Evolutionary conservation across 768 basidiomycete species (phyloP).

Genomic region (Rhodocollybia butyracea): DNA sequence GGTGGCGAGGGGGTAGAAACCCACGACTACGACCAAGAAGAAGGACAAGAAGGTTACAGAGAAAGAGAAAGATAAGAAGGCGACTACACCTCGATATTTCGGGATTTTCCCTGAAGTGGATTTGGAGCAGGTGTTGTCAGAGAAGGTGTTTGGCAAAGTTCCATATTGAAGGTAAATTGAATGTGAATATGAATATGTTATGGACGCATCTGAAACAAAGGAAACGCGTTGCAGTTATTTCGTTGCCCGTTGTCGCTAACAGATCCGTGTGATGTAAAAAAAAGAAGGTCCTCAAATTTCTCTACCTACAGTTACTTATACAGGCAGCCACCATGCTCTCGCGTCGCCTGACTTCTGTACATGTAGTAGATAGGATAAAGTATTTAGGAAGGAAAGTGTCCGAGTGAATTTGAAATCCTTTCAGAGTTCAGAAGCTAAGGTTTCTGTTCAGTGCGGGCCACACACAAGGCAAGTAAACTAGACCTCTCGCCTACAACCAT

Average conservation of each 20-base stretch:
- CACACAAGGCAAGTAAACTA: too few relatives aligned
- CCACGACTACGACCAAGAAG: constrained; percentile 38
- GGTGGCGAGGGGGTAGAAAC: constrained; percentile 31
- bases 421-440: too few relatives aligned
- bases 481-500: too few relatives aligned
- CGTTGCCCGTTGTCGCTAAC: constrained; percentile 64
- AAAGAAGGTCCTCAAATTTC: constrained; percentile 16
- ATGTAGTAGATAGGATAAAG: too few relatives aligned
- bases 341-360: too few relatives aligned
- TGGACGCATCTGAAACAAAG: constrained; percentile 45
- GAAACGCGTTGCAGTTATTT: constrained; percentile 50
- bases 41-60: constrained; percentile 38
- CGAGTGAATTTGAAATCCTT: too few relatives aligned
- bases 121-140: constrained; percentile 43
- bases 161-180: constrained; percentile 17
- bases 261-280: constrained; percentile 82
- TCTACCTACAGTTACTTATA: too few relatives aligned
- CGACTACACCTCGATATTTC: constrained; percentile 72
- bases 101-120: constrained; percentile 76
- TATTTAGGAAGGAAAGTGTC: too few relatives aligned
- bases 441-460: too few relatives aligned
- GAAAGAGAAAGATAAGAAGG: constrained; percentile 27
- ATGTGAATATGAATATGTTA: too few relatives aligned
- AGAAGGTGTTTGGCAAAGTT: constrained; percentile 25
- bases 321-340: too few relatives aligned